Percentiles rank a stretch among this genome's conserved stretches.
phyloP scores from a whole-genome alignment of 352 stramenopile species.

The Globisporangium solare region DNA sequence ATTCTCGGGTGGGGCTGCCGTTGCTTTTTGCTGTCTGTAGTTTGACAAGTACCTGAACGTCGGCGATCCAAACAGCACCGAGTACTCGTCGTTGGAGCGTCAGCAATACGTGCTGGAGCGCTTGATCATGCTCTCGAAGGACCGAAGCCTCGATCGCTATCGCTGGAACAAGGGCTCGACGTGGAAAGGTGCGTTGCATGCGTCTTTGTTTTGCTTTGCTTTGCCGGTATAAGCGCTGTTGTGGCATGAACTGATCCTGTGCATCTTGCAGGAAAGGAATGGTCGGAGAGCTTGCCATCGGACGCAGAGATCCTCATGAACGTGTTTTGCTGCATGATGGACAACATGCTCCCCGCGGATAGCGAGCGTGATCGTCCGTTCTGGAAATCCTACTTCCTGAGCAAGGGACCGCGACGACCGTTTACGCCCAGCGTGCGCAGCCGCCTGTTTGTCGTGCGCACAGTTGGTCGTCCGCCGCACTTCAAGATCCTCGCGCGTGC shows the following conservation, averaged over 20 bases:
- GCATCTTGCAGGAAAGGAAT: constrained; percentile 52
- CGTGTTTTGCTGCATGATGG: constrained; percentile 84
- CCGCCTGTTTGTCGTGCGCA: constrained; percentile 74
- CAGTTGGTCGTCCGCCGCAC: constrained; percentile 65
- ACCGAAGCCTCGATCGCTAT: constrained; percentile 79
- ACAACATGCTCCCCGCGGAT: constrained; percentile 78
- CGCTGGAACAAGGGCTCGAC: constrained; percentile 77
- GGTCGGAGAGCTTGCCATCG: constrained; percentile 69
- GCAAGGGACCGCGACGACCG: constrained; percentile 60
- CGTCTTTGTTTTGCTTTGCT: no score
- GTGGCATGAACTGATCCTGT: no score
- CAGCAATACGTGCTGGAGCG: constrained; percentile 84
- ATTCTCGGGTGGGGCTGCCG: neutral
- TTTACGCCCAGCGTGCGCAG: constrained; percentile 71
- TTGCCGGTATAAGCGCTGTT: no score
- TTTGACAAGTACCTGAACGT: constrained; percentile 88
- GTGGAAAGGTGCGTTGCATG: constrained; percentile 55
- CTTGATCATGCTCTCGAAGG: constrained; percentile 83
- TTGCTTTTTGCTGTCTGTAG: constrained; percentile 23
- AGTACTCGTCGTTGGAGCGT: constrained; percentile 71
- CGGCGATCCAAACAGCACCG: constrained; percentile 57
- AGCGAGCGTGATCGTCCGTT: constrained; percentile 78
- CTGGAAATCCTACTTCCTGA: constrained; percentile 79
- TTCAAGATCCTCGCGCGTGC: constrained; percentile 81
- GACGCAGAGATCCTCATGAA: constrained; percentile 87